Evolutionary conservation across 2,329 filamentous ascomycete species (phyloP).

Genomic region (Verticillium klebahnii): DNA sequence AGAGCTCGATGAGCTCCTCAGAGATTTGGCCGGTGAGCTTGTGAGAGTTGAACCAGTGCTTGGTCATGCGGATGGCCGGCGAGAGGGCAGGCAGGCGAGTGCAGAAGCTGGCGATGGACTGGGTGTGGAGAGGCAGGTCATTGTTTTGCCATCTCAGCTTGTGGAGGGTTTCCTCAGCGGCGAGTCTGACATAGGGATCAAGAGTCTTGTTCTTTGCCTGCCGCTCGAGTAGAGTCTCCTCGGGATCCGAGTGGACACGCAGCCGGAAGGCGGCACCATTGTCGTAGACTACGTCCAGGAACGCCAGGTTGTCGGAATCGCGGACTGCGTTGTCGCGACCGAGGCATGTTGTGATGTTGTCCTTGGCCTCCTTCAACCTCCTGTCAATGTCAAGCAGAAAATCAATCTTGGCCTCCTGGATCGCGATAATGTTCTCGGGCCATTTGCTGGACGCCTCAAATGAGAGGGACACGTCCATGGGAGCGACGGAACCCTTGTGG

Average conservation of each 20-base stretch:
- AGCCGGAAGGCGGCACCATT: constrained; percentile 73
- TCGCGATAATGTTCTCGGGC: constrained; percentile 87
- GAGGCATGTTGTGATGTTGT: constrained; percentile 60
- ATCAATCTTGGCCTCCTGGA: constrained; percentile 90
- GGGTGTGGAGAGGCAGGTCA: constrained; percentile 72
- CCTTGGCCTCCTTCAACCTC: constrained; percentile 58
- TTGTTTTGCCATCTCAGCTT: constrained; percentile 67
- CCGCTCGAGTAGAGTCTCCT: constrained; percentile 75
- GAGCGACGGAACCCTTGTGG: constrained; percentile 38
- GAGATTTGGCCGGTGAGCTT: constrained; percentile 72
- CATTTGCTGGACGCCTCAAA: constrained; percentile 92
- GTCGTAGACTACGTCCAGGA: constrained; percentile 74
- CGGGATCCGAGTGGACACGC: constrained; percentile 83
- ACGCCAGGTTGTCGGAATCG: constrained; percentile 71
- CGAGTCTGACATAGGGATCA: constrained; percentile 61
- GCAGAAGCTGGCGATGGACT: constrained; percentile 74
- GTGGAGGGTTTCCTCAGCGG: constrained; percentile 65
- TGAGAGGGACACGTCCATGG: constrained; percentile 77
- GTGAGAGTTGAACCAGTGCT: constrained; percentile 85
- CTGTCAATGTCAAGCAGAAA: constrained; percentile 76
- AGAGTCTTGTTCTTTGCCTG: constrained; percentile 69
- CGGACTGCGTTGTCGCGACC: constrained; percentile 74
- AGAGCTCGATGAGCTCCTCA: constrained; percentile 79
- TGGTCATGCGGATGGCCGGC: constrained; percentile 75
- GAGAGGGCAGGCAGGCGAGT: constrained; percentile 78